These are phyloP conservation scores for Saturnispora saitoi DNA, from an alignment of 805 yeast genomes.

Conservation along the genomic window DNA sequence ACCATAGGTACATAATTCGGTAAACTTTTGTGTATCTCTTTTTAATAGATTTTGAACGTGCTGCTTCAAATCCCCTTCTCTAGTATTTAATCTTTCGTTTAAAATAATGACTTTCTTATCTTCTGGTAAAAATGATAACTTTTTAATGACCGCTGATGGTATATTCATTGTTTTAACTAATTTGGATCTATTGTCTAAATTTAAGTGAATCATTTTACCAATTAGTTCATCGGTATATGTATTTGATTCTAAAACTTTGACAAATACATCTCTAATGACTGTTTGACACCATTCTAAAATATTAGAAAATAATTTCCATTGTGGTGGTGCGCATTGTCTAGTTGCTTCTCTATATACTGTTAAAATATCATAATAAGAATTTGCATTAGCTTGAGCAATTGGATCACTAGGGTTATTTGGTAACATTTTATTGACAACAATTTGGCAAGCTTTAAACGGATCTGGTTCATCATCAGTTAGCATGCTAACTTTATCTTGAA, in stretches of 20 bases:
- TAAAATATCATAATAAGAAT: constrained; percentile 78
- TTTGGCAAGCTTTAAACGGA: constrained; percentile 7
- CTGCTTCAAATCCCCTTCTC: constrained; percentile 35
- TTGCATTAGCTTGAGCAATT: constrained; percentile 24
- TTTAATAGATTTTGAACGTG: constrained; percentile 6
- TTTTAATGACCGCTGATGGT: constrained; percentile 35
- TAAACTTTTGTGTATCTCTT: constrained; percentile 4
- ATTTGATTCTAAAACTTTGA: constrained; percentile 41
- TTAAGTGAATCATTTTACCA: constrained; percentile 67
- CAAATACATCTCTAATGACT: constrained; percentile 52
- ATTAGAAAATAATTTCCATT: constrained; percentile 64
- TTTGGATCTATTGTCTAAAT: constrained; percentile 53
- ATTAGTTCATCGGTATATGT: constrained; percentile 68
- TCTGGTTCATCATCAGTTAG: constrained; percentile 2
- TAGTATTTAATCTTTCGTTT: constrained; percentile 58
- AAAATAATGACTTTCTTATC: constrained; percentile 64
- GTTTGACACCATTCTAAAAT: constrained; percentile 60
- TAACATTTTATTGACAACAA: constrained; percentile 5
- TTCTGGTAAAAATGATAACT: constrained; percentile 45
- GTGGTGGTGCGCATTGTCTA: constrained; percentile 51
- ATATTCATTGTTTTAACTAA: constrained; percentile 44
- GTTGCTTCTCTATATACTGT: constrained; percentile 54
- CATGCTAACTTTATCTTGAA: constrained; percentile 51
- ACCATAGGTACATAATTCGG: constrained; percentile 3
- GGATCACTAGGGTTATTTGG: constrained; percentile 6